Evolutionary conservation across 768 basidiomycete species (phyloP), one percentile per base, ranked within the genome.

Genomic region (Antrodiella citrinella): DNA sequence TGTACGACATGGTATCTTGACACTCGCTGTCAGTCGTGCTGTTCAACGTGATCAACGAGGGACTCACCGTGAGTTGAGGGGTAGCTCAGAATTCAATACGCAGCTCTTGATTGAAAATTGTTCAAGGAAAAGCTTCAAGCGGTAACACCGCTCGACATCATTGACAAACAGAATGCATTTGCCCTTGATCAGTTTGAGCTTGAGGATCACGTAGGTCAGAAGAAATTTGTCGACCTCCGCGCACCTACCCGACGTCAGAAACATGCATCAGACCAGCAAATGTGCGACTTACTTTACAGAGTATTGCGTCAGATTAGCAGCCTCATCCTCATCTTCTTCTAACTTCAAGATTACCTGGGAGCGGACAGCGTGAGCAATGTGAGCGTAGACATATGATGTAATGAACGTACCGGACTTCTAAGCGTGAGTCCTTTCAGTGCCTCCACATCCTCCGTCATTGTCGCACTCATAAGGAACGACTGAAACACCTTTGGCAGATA

Each of bases 91-190:
- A 62, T 99, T 97, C 21, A 99, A 75, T 1, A 99, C 94, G 57
- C 95, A 97, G 56, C 85, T 86, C 67, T 92, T 92, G 64, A 98
- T 89, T 0, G 90, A 93, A 59, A 97, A 98, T 67, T 97, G 93
- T 59, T 98, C 96, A 39, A 99, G 72, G 69, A 98, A 99, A n/a
- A 99, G 80, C 65, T 97, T 96, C 53, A 99, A 74, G 48, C 93
- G 86, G 65, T 98, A 99, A 48, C 85, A 85, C 20, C 95, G 82
- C 58, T 96, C 94, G 43, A 96, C 86, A 61, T 91, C 86, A 69
- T 97, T 97, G 48, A 98, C 95, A 60, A 99, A 99, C 35, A 99
- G 69, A 55, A 99, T 86, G 59, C 86, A 90, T 81, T 98, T 97
- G 40, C 96, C 96, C 63, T 87, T 84, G 67, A 98, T 84, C 51